Percentiles rank a stretch among this genome's conserved stretches.
These are phyloP conservation scores for Theobroma grandiflorum DNA, from an alignment of 441 rosid species.

Conservation along the genomic window DNA sequence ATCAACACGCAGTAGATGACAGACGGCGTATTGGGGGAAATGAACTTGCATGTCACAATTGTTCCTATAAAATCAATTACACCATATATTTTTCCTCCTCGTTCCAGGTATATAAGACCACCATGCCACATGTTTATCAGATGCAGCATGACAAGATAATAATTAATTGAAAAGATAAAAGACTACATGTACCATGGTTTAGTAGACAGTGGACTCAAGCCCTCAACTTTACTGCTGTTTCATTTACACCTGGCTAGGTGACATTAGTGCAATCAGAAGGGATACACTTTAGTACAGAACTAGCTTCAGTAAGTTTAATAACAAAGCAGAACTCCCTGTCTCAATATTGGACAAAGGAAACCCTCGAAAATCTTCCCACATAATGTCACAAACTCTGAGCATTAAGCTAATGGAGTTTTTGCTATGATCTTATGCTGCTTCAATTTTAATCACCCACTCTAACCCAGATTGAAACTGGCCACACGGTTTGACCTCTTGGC, in stretches of 20 bases:
- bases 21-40: not conserved
- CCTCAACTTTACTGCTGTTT: not conserved
- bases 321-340: not conserved
- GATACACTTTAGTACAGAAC: not conserved
- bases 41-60: not conserved
- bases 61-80: not conserved
- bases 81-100: not conserved
- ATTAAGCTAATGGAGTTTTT: not conserved
- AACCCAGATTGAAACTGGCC: not conserved
- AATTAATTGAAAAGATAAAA: not conserved
- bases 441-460: not conserved
- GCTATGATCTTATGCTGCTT: conserved; percentile 1
- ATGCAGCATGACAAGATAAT: not conserved
- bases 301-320: not conserved
- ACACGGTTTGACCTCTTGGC: not conserved
- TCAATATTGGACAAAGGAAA: not conserved
- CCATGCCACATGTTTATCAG: not conserved
- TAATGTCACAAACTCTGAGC: not conserved
- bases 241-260: not conserved
- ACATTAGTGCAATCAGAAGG: not conserved
- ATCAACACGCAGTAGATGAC: not conserved
- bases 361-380: not conserved
- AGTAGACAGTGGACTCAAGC: not conserved
- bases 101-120: not conserved
- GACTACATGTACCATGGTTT: not conserved